Conservation (phyloP, 2,329 filamentous ascomycete species). For the Acephala macrosclerotiorum region DNA sequence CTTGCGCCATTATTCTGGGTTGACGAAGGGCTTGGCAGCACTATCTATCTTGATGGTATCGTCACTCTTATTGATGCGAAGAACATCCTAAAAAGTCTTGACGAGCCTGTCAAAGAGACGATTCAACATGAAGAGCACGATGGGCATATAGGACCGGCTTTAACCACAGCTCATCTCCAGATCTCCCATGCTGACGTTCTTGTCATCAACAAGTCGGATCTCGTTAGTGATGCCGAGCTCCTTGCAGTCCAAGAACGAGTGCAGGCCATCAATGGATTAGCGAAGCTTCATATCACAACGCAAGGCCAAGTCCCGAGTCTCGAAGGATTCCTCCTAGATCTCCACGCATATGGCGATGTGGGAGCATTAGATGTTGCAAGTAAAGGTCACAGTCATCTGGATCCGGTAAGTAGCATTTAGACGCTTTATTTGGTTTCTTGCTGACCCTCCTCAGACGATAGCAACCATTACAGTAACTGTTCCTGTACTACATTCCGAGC, state of each 20-base stretch:
- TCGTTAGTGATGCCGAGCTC: conserved; percentile 76
- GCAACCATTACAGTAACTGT: conserved; percentile 80
- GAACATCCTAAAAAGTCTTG: conserved; percentile 83
- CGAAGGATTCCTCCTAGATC: conserved; percentile 85
- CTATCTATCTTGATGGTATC: conserved; percentile 95
- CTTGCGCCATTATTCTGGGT: conserved; percentile 97
- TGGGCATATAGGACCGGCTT: conserved; percentile 65
- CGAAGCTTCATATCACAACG: conserved; percentile 82
- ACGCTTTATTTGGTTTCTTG: background rate
- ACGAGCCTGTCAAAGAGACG: conserved; percentile 69
- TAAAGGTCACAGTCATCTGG: conserved; percentile 89
- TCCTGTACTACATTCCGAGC: conserved; percentile 61
- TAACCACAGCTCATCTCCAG: conserved; percentile 94
- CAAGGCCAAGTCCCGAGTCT: conserved; percentile 82
- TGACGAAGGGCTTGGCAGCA: conserved; percentile 92
- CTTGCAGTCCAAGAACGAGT: conserved; percentile 74
- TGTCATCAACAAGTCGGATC: conserved; percentile 91
- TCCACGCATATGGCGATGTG: conserved; percentile 91
- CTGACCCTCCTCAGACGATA: conserved; percentile 67
- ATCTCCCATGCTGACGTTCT: conserved; percentile 97
- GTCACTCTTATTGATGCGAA: conserved; percentile 96
- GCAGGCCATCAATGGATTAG: conserved; percentile 86
- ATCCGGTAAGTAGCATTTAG: conserved; percentile 67
- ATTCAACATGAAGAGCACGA: conserved; percentile 59
- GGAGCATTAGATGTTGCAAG: conserved; percentile 72